Percentiles rank a stretch among this genome's conserved stretches.
phyloP scores from a whole-genome alignment of 176 grass and related monocot species.

The Coix lacrymajobi region DNA sequence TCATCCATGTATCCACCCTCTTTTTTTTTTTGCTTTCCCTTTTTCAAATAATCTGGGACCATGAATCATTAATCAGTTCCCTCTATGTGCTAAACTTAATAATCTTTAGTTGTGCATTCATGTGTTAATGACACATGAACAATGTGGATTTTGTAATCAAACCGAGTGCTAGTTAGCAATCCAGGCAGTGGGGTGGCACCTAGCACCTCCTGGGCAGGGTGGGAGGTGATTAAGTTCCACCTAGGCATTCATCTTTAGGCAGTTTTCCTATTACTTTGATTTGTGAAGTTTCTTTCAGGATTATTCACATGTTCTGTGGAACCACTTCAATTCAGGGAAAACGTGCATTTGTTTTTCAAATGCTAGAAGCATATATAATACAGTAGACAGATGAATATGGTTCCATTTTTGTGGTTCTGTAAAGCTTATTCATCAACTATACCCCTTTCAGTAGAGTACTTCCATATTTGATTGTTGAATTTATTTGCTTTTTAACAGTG shows the following conservation, averaged over 20 bases:
- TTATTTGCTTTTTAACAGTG: slow-evolving; percentile 28
- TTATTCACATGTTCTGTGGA: not conserved
- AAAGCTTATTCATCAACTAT: slow-evolving; percentile 11
- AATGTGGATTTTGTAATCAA: not conserved
- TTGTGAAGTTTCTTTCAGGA: not conserved
- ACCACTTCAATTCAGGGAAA: slow-evolving; percentile 4
- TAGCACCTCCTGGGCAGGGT: not conserved
- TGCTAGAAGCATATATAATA: not conserved
- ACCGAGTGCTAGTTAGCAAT: not conserved
- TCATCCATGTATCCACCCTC: not conserved
- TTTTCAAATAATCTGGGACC: not conserved
- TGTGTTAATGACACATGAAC: not conserved
- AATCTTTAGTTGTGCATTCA: not conserved
- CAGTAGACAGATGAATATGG: not conserved
- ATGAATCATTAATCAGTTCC: not conserved
- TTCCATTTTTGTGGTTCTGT: slow-evolving; percentile 1
- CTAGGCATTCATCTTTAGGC: not conserved
- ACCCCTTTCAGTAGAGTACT: not conserved
- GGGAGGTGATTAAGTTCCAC: not conserved
- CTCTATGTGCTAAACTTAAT: not conserved
- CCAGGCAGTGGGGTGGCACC: not conserved
- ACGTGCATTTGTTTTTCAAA: not conserved
- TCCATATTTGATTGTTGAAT: slow-evolving; percentile 9
- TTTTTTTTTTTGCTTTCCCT: not conserved
- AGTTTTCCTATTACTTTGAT: not conserved